A percentile compares a stretch with the other conserved stretches of the same genome.
Evolutionary conservation across 345 rosid species (phyloP).

Genomic region (Bruguiera parviflora): DNA sequence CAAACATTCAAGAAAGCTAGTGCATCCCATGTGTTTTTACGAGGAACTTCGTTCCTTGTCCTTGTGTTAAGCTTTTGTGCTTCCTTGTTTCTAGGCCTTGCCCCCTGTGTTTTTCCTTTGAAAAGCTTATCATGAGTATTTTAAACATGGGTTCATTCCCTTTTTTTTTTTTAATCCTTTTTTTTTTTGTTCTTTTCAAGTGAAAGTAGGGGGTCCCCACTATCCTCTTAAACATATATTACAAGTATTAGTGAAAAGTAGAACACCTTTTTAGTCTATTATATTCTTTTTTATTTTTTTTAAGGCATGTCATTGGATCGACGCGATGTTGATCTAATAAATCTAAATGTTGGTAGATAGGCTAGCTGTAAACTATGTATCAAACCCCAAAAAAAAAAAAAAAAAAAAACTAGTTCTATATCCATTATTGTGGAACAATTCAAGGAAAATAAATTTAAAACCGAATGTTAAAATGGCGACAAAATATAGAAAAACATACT

Average conservation of each 20-base stretch:
- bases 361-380: too few species aligned
- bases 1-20: constrained; percentile 3
- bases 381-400: too few species aligned
- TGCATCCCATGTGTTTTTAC: constrained; percentile 9
- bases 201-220: too few species aligned
- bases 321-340: background rate
- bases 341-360: too few species aligned
- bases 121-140: constrained; percentile 17
- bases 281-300: background rate
- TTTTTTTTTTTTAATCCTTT: too few species aligned
- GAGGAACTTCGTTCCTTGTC: constrained; percentile 17
- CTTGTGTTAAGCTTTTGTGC: constrained; percentile 15
- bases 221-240: too few species aligned
- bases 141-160: background rate
- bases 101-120: constrained; percentile 26
- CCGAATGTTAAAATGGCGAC: too few species aligned
- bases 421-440: too few species aligned
- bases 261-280: constrained; percentile 8
- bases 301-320: background rate
- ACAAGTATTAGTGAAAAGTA: constrained; percentile 16
- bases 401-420: too few species aligned
- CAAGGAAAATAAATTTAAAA: too few species aligned
- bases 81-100: constrained; percentile 28
- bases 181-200: background rate
- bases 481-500: too few species aligned